Conservation (phyloP, 2,329 filamentous ascomycete species). For the Aspergillus piperis region DNA sequence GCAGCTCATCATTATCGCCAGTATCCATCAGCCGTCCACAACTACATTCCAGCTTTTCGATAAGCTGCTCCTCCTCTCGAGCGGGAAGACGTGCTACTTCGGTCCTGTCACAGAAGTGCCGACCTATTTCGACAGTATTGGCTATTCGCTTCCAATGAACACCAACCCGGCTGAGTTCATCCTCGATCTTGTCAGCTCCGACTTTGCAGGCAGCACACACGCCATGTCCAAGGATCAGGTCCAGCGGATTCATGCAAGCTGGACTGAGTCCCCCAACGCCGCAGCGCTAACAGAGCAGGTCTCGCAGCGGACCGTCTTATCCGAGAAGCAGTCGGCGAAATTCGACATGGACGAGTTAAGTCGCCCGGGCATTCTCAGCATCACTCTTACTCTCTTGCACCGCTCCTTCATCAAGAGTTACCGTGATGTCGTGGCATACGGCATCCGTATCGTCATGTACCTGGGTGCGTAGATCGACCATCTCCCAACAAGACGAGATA, state of each 20-base stretch:
- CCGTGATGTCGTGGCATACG: constrained; percentile 80
- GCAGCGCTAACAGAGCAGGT: constrained; percentile 33
- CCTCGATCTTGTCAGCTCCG: constrained; percentile 75
- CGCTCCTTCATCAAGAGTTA: constrained; percentile 81
- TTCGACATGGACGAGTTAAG: constrained; percentile 22
- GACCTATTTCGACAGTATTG: constrained; percentile 65
- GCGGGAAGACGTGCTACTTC: constrained; percentile 71
- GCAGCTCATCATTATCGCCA: constrained; percentile 72
- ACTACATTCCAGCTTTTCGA: constrained; percentile 79
- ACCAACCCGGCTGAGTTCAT: constrained; percentile 80
- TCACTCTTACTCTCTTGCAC: constrained; percentile 69
- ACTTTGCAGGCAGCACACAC: constrained; percentile 61
- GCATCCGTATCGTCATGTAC: constrained; percentile 82
- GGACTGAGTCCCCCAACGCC: constrained; percentile 53
- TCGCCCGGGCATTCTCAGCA: constrained; percentile 49
- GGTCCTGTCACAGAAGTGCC: constrained; percentile 61
- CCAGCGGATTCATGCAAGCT: constrained; percentile 56
- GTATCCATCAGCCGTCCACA: constrained; percentile 83
- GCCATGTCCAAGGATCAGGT: constrained; percentile 52
- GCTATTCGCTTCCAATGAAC: constrained; percentile 64
- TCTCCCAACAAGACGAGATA: neutral
- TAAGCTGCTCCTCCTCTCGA: constrained; percentile 72
- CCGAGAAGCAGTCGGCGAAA: constrained; percentile 30
- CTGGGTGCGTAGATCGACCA: constrained; percentile 48
- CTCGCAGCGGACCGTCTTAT: constrained; percentile 13